Conservation (phyloP, 306 rosid species). For the Fragaria nilgerrensis region DNA sequence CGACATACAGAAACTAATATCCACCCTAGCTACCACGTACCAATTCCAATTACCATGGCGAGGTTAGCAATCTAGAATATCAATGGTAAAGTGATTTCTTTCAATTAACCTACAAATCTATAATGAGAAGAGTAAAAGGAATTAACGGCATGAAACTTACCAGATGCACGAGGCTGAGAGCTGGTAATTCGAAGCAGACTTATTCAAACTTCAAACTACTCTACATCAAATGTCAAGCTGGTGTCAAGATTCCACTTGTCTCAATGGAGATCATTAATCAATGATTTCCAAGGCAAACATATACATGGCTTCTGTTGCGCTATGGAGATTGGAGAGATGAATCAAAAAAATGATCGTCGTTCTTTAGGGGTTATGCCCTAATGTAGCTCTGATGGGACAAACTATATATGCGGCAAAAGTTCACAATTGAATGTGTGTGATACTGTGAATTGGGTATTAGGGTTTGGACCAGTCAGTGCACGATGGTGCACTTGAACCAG, state of each 20-base stretch:
- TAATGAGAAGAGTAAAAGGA: too few species aligned
- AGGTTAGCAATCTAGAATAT: background rate
- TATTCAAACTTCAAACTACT: background rate
- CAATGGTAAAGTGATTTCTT: background rate
- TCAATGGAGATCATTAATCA: background rate
- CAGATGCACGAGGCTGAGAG: background rate
- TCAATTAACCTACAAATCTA: too few species aligned
- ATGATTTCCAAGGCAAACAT: background rate
- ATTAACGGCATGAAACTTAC: background rate
- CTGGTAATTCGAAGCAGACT: background rate
- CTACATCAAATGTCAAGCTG: background rate
- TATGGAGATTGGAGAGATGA: too few species aligned
- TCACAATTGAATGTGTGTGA: too few species aligned
- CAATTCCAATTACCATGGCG: background rate
- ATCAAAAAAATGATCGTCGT: too few species aligned
- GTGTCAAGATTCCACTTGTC: background rate
- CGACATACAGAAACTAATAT: background rate
- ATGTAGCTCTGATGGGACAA: too few species aligned
- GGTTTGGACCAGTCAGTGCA: too few species aligned
- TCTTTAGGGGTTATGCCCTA: too few species aligned
- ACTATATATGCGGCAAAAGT: too few species aligned
- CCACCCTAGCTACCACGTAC: background rate
- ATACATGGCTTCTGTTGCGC: too few species aligned
- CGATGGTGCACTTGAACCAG: too few species aligned
- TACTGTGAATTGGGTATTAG: too few species aligned